Conservation (phyloP, 371 early-diverging fungal genomes). For the Actinomortierella wolfii region DNA sequence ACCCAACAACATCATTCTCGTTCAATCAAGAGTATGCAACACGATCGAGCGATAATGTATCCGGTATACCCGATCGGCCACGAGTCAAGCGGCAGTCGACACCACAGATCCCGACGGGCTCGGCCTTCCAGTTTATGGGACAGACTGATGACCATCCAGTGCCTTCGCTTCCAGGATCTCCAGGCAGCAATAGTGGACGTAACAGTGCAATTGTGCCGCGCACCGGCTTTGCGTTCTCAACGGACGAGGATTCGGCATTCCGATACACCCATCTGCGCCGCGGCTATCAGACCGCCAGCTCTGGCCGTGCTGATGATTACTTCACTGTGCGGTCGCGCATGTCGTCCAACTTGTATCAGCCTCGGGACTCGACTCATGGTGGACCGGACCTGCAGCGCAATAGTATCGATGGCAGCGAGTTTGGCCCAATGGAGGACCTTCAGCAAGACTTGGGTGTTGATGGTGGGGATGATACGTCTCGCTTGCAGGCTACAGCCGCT, state of each 20-base stretch:
- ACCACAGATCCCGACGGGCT: constrained; percentile 31
- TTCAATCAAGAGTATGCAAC: constrained; percentile 40
- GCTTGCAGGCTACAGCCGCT: background rate
- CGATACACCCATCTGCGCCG: constrained; percentile 38
- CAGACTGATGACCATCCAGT: constrained; percentile 8
- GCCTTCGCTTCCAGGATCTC: constrained; percentile 5
- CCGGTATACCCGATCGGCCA: constrained; percentile 12
- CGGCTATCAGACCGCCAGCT: constrained; percentile 26
- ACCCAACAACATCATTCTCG: constrained; percentile 41
- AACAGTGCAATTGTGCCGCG: constrained; percentile 11
- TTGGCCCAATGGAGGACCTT: constrained; percentile 5
- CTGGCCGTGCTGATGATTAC: constrained; percentile 7
- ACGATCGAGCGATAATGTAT: constrained; percentile 8
- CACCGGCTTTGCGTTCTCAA: constrained; percentile 41
- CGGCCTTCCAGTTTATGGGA: constrained; percentile 44
- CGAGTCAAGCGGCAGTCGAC: constrained; percentile 41
- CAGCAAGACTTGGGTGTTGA: no score
- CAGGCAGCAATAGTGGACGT: background rate
- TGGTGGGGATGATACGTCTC: constrained; percentile 8
- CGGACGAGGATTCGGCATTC: constrained; percentile 43
- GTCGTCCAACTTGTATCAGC: constrained; percentile 20
- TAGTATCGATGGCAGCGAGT: constrained; percentile 42
- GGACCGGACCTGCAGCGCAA: constrained; percentile 11
- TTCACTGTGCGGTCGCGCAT: constrained; percentile 12
- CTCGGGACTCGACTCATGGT: background rate